A percentile compares a stretch with the other conserved stretches of the same genome.
Conservation (phyloP, 1,284 basidiomycete species). For the Marasmius oreades region DNA sequence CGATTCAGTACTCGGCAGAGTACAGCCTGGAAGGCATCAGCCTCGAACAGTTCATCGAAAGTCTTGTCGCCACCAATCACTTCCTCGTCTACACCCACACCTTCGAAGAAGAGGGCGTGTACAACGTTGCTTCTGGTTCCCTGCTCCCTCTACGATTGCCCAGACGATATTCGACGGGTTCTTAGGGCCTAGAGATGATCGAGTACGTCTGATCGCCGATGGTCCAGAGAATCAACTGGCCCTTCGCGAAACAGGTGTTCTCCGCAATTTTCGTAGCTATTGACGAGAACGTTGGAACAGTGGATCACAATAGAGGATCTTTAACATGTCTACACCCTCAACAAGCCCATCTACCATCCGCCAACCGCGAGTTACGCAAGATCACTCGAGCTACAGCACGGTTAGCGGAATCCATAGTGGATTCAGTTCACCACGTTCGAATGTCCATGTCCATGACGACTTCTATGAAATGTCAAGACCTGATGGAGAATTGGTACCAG, state of each 20-base stretch:
- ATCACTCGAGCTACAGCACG: conserved; percentile 88
- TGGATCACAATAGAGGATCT: conserved; percentile 41
- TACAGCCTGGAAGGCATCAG: conserved; percentile 83
- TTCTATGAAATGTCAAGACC: conserved; percentile 68
- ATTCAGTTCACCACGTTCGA: conserved; percentile 86
- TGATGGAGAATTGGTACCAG: conserved; percentile 93
- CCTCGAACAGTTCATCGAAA: conserved; percentile 78
- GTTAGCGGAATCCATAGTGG: conserved; percentile 92
- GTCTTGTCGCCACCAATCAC: conserved; percentile 85
- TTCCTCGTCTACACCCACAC: conserved; percentile 92
- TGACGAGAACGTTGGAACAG: conserved; percentile 57
- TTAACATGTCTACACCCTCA: conserved; percentile 73
- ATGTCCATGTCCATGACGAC: conserved; percentile 60
- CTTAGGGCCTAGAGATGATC: conserved; percentile 81
- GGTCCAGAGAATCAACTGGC: conserved; percentile 78
- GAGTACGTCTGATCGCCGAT: conserved; percentile 84
- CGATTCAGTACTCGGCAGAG: conserved; percentile 93
- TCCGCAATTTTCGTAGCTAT: conserved; percentile 57
- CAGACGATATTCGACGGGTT: conserved; percentile 78
- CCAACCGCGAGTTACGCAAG: conserved; percentile 89
- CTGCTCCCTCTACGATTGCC: conserved; percentile 77
- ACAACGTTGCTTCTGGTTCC: conserved; percentile 93
- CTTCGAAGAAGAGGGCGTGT: conserved; percentile 91
- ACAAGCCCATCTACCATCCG: conserved; percentile 87
- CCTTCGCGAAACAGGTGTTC: conserved; percentile 80